phyloP scores from a whole-genome alignment of 768 basidiomycete genomes.

The Lactifluus rugatus region DNA sequence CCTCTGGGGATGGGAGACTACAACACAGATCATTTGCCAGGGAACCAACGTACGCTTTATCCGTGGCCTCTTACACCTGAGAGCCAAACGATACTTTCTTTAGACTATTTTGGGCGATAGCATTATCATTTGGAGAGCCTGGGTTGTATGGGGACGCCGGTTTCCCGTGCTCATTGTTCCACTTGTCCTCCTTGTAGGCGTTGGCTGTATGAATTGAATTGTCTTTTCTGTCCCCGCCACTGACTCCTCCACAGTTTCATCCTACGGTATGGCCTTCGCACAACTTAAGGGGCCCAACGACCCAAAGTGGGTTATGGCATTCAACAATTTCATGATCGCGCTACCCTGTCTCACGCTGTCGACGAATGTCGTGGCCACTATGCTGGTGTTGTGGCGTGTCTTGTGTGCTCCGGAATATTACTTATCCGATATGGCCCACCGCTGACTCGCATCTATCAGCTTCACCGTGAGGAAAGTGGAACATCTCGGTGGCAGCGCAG shows the following conservation, averaged over 20 bases:
- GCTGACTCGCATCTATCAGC: conserved; percentile 1
- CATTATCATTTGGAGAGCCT: conserved; percentile 18
- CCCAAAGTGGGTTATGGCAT: neutral
- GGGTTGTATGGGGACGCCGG: conserved; percentile 8
- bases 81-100: neutral
- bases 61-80: neutral
- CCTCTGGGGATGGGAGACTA: neutral
- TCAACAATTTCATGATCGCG: neutral
- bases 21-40: neutral
- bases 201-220: neutral
- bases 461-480: neutral
- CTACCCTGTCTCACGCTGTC: conserved; percentile 5
- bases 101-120: conserved; percentile 10
- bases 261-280: neutral
- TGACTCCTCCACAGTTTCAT: conserved; percentile 5
- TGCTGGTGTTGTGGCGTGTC: conserved; percentile 3
- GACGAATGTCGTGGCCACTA: conserved; percentile 7
- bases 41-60: conserved; percentile 2
- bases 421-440: neutral
- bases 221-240: neutral
- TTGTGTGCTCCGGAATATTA: neutral
- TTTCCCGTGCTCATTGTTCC: conserved; percentile 4
- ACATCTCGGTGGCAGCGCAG: neutral
- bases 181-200: conserved; percentile 8
- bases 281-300: neutral